Percentiles rank a stretch among this genome's conserved stretches.
These are phyloP conservation scores for Sinapis alba DNA, from an alignment of 441 rosid species.

Conservation along the genomic window DNA sequence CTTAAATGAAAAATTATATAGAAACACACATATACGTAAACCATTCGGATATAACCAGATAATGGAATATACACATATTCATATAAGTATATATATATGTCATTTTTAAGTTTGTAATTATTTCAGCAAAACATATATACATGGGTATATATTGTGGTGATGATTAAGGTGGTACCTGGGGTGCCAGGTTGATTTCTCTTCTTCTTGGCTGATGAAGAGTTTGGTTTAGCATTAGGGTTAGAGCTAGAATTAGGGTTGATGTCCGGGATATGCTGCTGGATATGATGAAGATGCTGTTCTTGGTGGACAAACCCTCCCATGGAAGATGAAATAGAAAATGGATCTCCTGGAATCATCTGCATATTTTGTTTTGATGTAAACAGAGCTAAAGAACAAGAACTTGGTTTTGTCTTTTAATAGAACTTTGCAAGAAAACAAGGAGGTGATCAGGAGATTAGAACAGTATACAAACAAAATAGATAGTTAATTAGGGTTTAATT, in stretches of 20 bases:
- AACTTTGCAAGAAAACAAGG: conserved; percentile 47
- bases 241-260: conserved; percentile 46
- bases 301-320: conserved; percentile 54
- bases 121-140: neutral
- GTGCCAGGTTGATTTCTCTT: conserved; percentile 73
- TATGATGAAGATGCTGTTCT: conserved; percentile 40
- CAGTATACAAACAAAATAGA: conserved; percentile 48
- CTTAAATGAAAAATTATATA: neutral
- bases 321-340: conserved; percentile 57
- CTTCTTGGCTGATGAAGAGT: conserved; percentile 52
- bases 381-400: conserved; percentile 42
- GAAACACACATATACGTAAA: neutral
- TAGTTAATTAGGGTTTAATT: conserved; percentile 42
- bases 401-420: conserved; percentile 29
- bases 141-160: neutral
- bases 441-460: conserved; percentile 41
- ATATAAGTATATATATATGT: neutral
- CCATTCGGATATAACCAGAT: neutral
- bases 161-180: conserved; percentile 47
- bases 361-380: conserved; percentile 18
- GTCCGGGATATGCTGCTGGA: conserved; percentile 36
- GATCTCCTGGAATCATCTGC: conserved; percentile 80
- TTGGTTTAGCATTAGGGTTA: conserved; percentile 54
- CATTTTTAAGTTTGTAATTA: neutral
- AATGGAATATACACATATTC: neutral